phyloP scores from a whole-genome alignment of 257 asterid genomes.

The Penstemon barbatus region DNA sequence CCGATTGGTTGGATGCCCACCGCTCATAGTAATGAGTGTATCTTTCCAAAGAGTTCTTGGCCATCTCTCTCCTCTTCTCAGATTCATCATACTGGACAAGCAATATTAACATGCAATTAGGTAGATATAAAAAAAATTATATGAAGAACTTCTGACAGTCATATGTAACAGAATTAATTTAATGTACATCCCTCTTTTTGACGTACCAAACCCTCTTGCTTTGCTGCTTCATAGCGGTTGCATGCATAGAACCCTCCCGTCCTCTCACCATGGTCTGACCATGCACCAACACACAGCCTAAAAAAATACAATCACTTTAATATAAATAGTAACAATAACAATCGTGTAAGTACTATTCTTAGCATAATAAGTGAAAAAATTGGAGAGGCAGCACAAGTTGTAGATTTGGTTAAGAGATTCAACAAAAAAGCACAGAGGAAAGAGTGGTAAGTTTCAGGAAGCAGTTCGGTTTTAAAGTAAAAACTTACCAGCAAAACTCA shows the following conservation, averaged over 20 bases:
- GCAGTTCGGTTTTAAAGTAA: conserved; percentile 19
- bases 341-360: conserved; percentile 1
- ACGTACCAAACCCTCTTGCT: conserved; percentile 96
- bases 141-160: neutral
- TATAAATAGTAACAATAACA: neutral
- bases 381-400: conserved; percentile 1
- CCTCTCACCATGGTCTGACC: conserved; percentile 99
- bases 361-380: neutral
- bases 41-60: conserved; percentile 98
- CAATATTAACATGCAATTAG: conserved; percentile 19
- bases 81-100: conserved; percentile 85
- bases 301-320: conserved; percentile 12
- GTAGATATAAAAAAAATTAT: conserved; percentile 22
- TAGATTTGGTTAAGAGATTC: conserved; percentile 7
- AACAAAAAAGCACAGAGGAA: conserved; percentile 9
- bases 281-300: conserved; percentile 96
- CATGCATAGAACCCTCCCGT: conserved; percentile 99
- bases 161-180: neutral
- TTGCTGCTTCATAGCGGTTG: conserved; percentile 97
- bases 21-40: conserved; percentile 99
- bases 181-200: conserved; percentile 13
- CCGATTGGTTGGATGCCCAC: conserved; percentile 99
- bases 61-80: conserved; percentile 99
- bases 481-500: conserved; percentile 94
- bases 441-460: conserved; percentile 14